Conservation (phyloP, 768 basidiomycete genomes). For the Leucocoprinus sp. region DNA sequence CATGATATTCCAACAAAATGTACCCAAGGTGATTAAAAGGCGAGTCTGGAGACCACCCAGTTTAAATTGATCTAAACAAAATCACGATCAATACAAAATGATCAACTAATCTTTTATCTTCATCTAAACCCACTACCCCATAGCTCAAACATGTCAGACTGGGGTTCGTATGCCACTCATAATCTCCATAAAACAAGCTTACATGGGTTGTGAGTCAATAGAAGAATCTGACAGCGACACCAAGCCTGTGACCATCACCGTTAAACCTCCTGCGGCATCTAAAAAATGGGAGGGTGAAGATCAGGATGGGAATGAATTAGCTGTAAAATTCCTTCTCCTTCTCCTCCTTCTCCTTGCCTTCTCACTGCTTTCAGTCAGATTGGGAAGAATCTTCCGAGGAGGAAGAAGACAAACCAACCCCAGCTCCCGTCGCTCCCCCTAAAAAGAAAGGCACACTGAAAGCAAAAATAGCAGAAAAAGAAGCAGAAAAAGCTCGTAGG, state of each 20-base stretch:
- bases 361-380: constrained; percentile 55
- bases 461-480: constrained; percentile 88
- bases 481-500: constrained; percentile 57
- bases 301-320: constrained; percentile 72
- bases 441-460: constrained; percentile 94
- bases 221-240: constrained; percentile 33
- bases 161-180: constrained; percentile 19
- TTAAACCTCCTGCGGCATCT: constrained; percentile 16
- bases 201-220: neutral
- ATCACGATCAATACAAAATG: neutral
- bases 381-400: constrained; percentile 60
- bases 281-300: constrained; percentile 88
- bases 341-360: neutral
- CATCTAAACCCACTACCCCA: neutral
- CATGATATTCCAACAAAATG: too few relatives aligned
- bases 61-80: too few relatives aligned
- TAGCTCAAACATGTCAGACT: constrained; percentile 28
- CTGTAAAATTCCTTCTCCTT: too few relatives aligned
- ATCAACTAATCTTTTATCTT: neutral
- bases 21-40: too few relatives aligned
- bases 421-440: constrained; percentile 47
- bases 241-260: constrained; percentile 13
- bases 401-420: constrained; percentile 45
- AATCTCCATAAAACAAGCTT: neutral
- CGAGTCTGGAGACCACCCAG: too few relatives aligned